A percentile compares a stretch with the other conserved stretches of the same genome.
Conservation (phyloP, 2,329 filamentous ascomycete genomes). For the Trichoderma brevicompactum region DNA sequence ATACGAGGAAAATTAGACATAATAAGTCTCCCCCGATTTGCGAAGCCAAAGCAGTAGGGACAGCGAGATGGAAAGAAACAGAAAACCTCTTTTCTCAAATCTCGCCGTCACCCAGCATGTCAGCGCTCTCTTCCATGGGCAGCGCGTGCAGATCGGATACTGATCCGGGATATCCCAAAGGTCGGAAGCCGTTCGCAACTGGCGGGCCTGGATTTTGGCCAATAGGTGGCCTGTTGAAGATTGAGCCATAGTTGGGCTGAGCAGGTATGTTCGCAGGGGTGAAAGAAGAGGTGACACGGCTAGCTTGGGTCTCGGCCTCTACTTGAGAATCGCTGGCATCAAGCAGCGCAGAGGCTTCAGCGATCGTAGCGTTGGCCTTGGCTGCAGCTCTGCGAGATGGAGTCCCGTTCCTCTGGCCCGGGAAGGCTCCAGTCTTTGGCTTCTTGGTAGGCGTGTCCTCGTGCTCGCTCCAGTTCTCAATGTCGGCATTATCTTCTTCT, state of each 20-base stretch:
- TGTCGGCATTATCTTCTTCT: constrained; percentile 37
- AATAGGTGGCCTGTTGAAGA: not conserved
- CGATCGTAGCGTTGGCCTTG: constrained; percentile 43
- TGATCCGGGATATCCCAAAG: not conserved
- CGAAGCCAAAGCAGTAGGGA: not conserved
- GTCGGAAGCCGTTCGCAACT: not conserved
- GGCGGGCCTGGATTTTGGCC: not conserved
- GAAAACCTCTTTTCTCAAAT: constrained; percentile 34
- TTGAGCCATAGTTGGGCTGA: constrained; percentile 24
- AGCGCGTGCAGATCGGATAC: constrained; percentile 26
- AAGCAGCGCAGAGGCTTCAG: constrained; percentile 37
- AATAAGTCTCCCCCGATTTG: not conserved
- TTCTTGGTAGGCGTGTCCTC: constrained; percentile 48
- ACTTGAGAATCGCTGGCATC: constrained; percentile 39
- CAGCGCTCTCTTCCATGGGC: not conserved
- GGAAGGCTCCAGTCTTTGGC: constrained; percentile 35
- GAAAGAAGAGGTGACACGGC: not conserved
- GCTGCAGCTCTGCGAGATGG: constrained; percentile 42
- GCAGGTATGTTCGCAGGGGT: not conserved
- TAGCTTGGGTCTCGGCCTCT: constrained; percentile 31
- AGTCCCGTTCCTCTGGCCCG: constrained; percentile 36
- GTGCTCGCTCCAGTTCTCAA: constrained; percentile 40
- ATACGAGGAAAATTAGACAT: not conserved
- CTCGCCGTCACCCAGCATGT: constrained; percentile 43
- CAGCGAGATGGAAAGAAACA: not conserved